A percentile compares a stretch with the other conserved stretches of the same genome.
Conservation (phyloP, 495 filamentous ascomycete species). For the Tetracladium setigerum region DNA sequence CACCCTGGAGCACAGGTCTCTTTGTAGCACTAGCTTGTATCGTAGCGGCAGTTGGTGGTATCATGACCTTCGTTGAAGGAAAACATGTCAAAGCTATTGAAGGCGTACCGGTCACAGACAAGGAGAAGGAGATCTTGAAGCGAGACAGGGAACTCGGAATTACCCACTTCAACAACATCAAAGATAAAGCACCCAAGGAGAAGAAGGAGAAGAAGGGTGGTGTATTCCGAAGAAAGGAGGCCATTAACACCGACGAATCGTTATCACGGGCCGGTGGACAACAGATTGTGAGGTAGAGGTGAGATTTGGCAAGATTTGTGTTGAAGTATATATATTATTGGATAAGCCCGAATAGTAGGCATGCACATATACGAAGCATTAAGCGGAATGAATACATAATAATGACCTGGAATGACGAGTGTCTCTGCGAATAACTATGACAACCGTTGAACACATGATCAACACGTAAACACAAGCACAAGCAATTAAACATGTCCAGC, state of each 20-base stretch:
- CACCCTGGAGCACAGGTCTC: slow-evolving; percentile 65
- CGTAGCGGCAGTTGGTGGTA: slow-evolving; percentile 59
- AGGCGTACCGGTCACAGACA: slow-evolving; percentile 43
- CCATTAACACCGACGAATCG: not conserved
- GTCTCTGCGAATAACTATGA: too few relatives aligned
- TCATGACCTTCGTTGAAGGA: slow-evolving; percentile 59
- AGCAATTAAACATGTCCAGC: too few relatives aligned
- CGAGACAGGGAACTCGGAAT: slow-evolving; percentile 41
- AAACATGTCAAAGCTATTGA: slow-evolving; percentile 59
- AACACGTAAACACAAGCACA: too few relatives aligned
- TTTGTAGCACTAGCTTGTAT: slow-evolving; percentile 65
- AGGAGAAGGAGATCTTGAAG: slow-evolving; percentile 35
- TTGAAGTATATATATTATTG: not conserved
- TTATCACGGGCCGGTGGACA: not conserved
- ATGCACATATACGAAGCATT: too few relatives aligned
- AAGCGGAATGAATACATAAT: too few relatives aligned
- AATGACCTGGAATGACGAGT: too few relatives aligned
- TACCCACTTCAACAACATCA: slow-evolving; percentile 46
- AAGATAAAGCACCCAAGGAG: slow-evolving; percentile 40
- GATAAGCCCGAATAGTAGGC: too few relatives aligned
- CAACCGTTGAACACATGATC: too few relatives aligned
- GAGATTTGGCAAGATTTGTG: slow-evolving; percentile 3
- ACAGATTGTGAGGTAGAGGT: slow-evolving; percentile 9
- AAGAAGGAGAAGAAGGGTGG: slow-evolving; percentile 25
- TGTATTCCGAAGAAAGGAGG: slow-evolving; percentile 11